Conservation (phyloP, 2,329 filamentous ascomycete species). For the Onygena corvina region DNA sequence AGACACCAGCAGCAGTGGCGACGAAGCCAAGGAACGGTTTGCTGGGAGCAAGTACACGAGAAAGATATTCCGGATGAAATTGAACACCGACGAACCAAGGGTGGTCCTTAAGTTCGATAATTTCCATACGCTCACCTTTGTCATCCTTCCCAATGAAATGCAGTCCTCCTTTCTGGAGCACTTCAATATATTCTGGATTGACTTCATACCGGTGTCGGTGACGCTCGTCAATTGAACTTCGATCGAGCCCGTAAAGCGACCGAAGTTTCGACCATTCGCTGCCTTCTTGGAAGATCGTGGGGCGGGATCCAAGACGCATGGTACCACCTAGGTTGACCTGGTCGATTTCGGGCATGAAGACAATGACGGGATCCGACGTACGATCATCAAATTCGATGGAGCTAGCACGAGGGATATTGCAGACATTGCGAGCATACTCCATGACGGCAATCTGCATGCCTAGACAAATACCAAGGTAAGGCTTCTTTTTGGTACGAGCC, state of each 20-base stretch:
- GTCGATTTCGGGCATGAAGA: slow-evolving; percentile 87
- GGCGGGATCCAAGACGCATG: slow-evolving; percentile 69
- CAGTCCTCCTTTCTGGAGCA: slow-evolving; percentile 56
- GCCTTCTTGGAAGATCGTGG: slow-evolving; percentile 61
- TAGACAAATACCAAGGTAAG: slow-evolving; percentile 81
- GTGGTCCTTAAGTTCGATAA: slow-evolving; percentile 70
- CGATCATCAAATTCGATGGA: slow-evolving; percentile 45
- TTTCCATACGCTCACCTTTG: slow-evolving; percentile 66
- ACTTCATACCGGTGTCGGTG: slow-evolving; percentile 88
- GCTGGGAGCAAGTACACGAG: slow-evolving; percentile 59
- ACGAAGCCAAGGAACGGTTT: slow-evolving; percentile 75
- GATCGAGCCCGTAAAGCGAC: slow-evolving; percentile 53
- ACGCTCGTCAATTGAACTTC: slow-evolving; percentile 52
- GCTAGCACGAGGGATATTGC: slow-evolving; percentile 47
- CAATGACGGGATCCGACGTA: slow-evolving; percentile 58
- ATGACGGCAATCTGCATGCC: slow-evolving; percentile 90
- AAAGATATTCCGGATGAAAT: slow-evolving; percentile 78
- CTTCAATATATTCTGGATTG: slow-evolving; percentile 63
- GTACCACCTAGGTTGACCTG: slow-evolving; percentile 68
- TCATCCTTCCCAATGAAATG: slow-evolving; percentile 70
- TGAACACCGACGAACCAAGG: slow-evolving; percentile 78
- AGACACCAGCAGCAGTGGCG: slow-evolving; percentile 59
- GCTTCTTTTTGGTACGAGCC: slow-evolving; percentile 68
- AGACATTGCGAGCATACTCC: slow-evolving; percentile 69
- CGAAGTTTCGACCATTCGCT: slow-evolving; percentile 70